A percentile compares a stretch with the other conserved stretches of the same genome.
These are phyloP conservation scores for Kodamaea jinghongensis DNA, from an alignment of 805 yeast species.

Conservation along the genomic window DNA sequence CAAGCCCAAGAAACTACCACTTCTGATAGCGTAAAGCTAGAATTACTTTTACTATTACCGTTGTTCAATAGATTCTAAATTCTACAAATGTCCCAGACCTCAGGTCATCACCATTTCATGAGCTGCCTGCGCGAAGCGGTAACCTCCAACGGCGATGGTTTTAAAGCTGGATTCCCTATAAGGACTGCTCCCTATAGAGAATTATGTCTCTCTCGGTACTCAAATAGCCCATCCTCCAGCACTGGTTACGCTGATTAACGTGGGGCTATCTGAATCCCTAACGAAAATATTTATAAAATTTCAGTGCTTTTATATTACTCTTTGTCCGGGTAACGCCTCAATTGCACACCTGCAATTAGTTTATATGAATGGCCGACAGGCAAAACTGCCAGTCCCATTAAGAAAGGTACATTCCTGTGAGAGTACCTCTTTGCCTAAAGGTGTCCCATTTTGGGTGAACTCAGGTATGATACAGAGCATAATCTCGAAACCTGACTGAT, in stretches of 20 bases:
- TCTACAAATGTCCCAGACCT: constrained; percentile 16
- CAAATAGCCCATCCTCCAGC: constrained; percentile 2
- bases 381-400: no score
- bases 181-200: constrained; percentile 14
- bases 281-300: not conserved
- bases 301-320: not conserved
- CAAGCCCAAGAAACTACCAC: no score
- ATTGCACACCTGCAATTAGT: no score
- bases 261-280: constrained; percentile 1
- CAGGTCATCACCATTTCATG: constrained; percentile 24
- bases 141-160: constrained; percentile 98
- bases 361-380: no score
- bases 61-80: not conserved
- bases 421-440: no score
- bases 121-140: constrained; percentile 49
- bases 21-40: no score
- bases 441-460: no score
- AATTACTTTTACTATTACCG: no score
- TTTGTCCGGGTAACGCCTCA: constrained; percentile 5
- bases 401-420: no score
- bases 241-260: constrained; percentile 1
- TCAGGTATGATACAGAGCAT: no score
- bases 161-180: constrained; percentile 62
- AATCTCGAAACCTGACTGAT: no score
- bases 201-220: constrained; percentile 23